Evolutionary conservation across 2,329 filamentous ascomycete species (phyloP), one percentile per base, ranked within the genome.

Genomic region (Penicillium decumbens): DNA sequence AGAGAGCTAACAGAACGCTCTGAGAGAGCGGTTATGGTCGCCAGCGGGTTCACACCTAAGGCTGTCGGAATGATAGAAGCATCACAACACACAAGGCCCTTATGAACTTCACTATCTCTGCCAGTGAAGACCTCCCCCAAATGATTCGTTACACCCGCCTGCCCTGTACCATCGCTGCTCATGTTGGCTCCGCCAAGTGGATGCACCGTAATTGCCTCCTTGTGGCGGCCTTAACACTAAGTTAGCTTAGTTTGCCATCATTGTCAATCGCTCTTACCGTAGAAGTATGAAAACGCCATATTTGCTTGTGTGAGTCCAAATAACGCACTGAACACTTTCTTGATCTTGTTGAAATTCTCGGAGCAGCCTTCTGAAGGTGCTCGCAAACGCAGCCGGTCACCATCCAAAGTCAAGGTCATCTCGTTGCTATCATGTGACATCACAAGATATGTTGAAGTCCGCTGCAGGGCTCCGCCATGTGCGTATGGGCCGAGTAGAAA

Each of bases 1-100:
- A 79, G 78, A 5, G 74, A 63, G 44, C 80, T 77, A 6, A 86
- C 76, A 0, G 80, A 79, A 8, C 84, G 74, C 66, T 87, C 84
- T 0, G 84, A 83, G 18, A 88, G 75, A 2, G 84, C 84, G 0
- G 83, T 79, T 55, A 87, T 87, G 1, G 84, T 88, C 1, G 84
- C 84, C 45, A 85, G 77, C 0, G 84, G 84, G 59, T 88, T 88
- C 3, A 82, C 81, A 2, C 55, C 72, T 2, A 87, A 71, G 0
- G 84, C 78, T 6, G 78, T 77, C 0, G 84, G 84, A 13, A 88
- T 77, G 0, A 81, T 68, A 2, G 83, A 75, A 7, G 72, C 83
- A 60, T 88, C 84, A 0, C 79, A 80, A 27, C 84, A 79, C 15
- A 85, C 73, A 1, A 87, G 72, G 0, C 83, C 83, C 0, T 71